Evolutionary conservation across 768 basidiomycete species (phyloP), one percentile per base, ranked within the genome.

Genomic region (Neoboletus brunneissimus): DNA sequence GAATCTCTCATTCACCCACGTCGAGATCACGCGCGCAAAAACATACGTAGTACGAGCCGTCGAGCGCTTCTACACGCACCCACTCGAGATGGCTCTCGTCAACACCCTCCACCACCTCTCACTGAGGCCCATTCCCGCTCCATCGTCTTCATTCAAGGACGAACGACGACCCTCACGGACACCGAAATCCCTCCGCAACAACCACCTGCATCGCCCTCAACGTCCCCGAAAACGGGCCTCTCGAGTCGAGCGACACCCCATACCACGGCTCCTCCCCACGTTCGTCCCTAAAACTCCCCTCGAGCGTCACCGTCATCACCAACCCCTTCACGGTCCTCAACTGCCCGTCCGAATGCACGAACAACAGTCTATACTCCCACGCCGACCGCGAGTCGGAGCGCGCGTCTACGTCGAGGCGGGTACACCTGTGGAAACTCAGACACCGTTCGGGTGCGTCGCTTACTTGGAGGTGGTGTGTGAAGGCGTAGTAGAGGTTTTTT

Each of bases 271-370:
- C 41, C n/a, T 55, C 34, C 34, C 34, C 12, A 32, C 4, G 41
- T 1, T 27, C 16, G 44, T 27, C 44, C 25, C 18, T 41, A 1
- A 55, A 40, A 15, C 48, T 15, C 18, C 54, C 54, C 42, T 55
- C 54, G 42, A 55, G 54, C 25, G 54, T 55, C 13, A 55, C 42
- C 15, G 54, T 55, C 54, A 55, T 55, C 10, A 55, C 54, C 50
- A 55, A 31, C n/a, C 50, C 54, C 34, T 40, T 43, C 15, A 55
- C 42, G 9, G 27, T 4, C 42, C 20, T 34, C 40, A 23, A 35
- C 32, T 12, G 29, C 38, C 18, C 12, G 31, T 51, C 51, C 18
- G 51, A 41, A 37, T 44, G 54, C 0, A 32, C 20, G 16, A 55
- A 55, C 54, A 55, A 31, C 10, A 55, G 34, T 16, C 54, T 42